Percentiles rank a stretch among this genome's conserved stretches.
phyloP scores from a whole-genome alignment of 2,329 filamentous ascomycete genomes.

The Xylariomycetidae sp. region DNA sequence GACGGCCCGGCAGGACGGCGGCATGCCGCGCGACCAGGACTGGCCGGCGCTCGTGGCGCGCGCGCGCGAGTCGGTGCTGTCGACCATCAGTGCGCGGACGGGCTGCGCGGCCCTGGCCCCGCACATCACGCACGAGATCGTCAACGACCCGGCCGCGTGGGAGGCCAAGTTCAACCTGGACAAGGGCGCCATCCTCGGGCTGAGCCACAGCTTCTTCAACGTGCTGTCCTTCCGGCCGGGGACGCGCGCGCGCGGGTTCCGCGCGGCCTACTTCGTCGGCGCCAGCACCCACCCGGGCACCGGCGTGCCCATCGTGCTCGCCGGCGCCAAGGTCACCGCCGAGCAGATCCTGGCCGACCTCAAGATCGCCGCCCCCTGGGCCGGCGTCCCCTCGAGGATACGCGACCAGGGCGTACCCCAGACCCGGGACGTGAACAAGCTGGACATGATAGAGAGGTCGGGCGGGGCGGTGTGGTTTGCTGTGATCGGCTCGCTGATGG shows the following conservation, averaged over 20 bases:
- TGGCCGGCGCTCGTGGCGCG: conserved; percentile 57
- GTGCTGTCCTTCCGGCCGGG: conserved; percentile 62
- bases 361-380: conserved; percentile 26
- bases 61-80: conserved; percentile 56
- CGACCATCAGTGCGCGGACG: conserved; percentile 56
- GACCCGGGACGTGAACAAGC: conserved; percentile 7
- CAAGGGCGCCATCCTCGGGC: conserved; percentile 67
- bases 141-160: conserved; percentile 66
- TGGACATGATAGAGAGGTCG: conserved; percentile 16
- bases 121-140: conserved; percentile 53
- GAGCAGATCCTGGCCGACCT: conserved; percentile 38
- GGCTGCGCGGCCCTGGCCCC: conserved; percentile 44
- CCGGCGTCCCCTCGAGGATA: conserved; percentile 7
- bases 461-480: neutral
- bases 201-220: conserved; percentile 71
- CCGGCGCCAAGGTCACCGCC: conserved; percentile 57
- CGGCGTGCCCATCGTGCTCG: conserved; percentile 68
- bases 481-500: conserved; percentile 1
- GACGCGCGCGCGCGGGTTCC: conserved; percentile 47
- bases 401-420: conserved; percentile 11
- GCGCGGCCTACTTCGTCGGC: conserved; percentile 64
- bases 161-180: conserved; percentile 67
- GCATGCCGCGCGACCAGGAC: conserved; percentile 41
- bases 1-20: conserved; percentile 23
- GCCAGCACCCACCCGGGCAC: conserved; percentile 73